Evolutionary conservation across 129 eudicot genomes (phyloP), one percentile per base, ranked within the genome.

Genomic region (Scalesia atractyloides): DNA sequence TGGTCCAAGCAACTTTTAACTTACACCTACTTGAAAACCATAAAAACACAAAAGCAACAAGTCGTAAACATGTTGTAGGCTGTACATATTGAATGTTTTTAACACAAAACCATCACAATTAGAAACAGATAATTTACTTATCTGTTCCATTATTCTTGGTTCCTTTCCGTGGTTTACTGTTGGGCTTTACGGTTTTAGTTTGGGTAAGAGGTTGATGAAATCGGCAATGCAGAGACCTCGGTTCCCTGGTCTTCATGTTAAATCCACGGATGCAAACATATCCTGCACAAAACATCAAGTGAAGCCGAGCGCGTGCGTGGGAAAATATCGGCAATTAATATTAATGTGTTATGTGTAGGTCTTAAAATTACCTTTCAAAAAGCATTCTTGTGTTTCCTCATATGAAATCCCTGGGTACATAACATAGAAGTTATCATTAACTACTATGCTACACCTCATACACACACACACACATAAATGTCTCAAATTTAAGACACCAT

Each of bases 261-360:
- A 79, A 79, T 4, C 83, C 78, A 52, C 79, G 37, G 17, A 79
- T 47, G 56, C 83, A 79, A 54, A 79, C 64, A 57, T 79, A 79
- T 8, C 79, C 83, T 73, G 69, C 70, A 66, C 36, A 71, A 26
- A 39, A 30, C 39, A 46, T 41, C 33, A 39, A 7, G 36, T 39
- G 11, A 9, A 17, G 54, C 46, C 36, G 46, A 43, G 11, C 1
- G 26, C 2, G 8, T 5, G 26, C 1, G 59, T 17, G 59, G 6
- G 11, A 52, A 52, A 52, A 52, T 6, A 52, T 16, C 3, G 1
- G 56, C 58, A 16, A n/a, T 5, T 7, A 7, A 41, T 41, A 2
- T 3, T 30, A 30, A 30, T 30, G 34, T 30, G 34, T 30, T 30
- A 30, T 30, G 52, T 12, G 52, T 48, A 5, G 6, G 52, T 48